Evolutionary conservation across 2,329 filamentous ascomycete genomes (phyloP), one percentile per base, ranked within the genome.

Genomic region (Phaeosphaeriaceae sp.): DNA sequence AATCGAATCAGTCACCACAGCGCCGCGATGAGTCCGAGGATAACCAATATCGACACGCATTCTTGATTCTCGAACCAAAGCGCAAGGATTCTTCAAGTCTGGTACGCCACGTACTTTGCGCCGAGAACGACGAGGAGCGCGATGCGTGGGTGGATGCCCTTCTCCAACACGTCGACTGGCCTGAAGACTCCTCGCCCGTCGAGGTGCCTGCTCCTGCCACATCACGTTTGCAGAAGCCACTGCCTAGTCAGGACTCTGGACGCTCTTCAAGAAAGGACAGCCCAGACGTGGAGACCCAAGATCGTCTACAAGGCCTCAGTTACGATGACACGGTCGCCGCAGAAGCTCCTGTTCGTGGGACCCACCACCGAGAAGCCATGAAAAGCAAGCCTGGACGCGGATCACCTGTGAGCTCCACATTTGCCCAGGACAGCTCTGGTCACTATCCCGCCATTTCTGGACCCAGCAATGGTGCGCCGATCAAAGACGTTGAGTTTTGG

Each of bases 1-100:
- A 83, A 57, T 73, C 74, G 20, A 83, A 83, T 53, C 84, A 87
- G 31, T 88, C 90, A 15, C 87, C 89, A 4, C 84, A 85, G n/a
- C 82, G 83, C 70, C 76, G 78, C 54, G 84, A 87, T 19, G 92
- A 96, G 46, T 93, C 97, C 54, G 81, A 87, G 48, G 95, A 98
- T 59, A 96, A 96, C 71, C 92, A 98, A 76, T 99, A 97, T 75
- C 90, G 95, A 6, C 95, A 99, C 79, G 95, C 95, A 0, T 99
- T 99, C 80, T 82, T 98, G 47, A 91, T 99, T 53, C 77, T 98
- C 52, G 95, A 99, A 73, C 94, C 94, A 1, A 99, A 99, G 82
- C 92, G 93, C 77, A 98, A 97, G 78, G 95, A 99, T 72, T 93
- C 93, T 0, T 89, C 85, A 21, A 93, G 91, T 66, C 85, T 94